Conservation (phyloP, 176 grass and related monocot genomes). For the Microstegium vimineum region DNA sequence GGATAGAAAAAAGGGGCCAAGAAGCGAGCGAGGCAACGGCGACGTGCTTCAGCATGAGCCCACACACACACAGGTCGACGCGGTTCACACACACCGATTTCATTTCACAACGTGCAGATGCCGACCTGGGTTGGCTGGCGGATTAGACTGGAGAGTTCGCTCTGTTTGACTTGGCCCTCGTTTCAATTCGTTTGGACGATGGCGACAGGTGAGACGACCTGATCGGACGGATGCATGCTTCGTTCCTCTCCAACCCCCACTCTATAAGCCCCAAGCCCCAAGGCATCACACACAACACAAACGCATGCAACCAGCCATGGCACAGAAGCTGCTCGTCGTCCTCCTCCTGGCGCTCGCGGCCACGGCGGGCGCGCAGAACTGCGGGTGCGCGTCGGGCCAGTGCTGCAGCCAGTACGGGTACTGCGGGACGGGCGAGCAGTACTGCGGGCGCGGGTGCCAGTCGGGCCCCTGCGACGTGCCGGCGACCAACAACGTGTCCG, state of each 20-base stretch:
- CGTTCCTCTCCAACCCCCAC: background rate
- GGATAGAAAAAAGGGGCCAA: background rate
- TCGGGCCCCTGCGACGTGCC: slow-evolving; percentile 30
- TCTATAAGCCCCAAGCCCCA: background rate
- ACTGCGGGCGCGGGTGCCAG: slow-evolving; percentile 61
- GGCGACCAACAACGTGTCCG: slow-evolving; percentile 37
- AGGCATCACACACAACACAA: background rate
- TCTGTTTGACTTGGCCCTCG: slow-evolving; percentile 9
- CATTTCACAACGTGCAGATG: background rate
- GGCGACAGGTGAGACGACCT: background rate
- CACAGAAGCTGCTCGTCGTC: background rate
- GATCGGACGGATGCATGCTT: background rate
- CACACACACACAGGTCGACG: slow-evolving; percentile 2
- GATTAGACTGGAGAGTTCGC: background rate
- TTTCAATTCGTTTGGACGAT: background rate
- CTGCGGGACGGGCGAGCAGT: slow-evolving; percentile 34
- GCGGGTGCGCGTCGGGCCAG: slow-evolving; percentile 33
- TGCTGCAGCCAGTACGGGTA: slow-evolving; percentile 59
- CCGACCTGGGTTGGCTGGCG: background rate
- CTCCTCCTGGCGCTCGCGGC: background rate
- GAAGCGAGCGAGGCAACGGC: background rate
- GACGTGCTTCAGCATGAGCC: too few relatives aligned
- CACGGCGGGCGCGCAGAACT: too few relatives aligned
- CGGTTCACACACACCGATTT: background rate
- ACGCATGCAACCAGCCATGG: background rate